Base-by-base conservation (phyloP, 179 eudicot species). In the Silene vulgaris region DNA sequence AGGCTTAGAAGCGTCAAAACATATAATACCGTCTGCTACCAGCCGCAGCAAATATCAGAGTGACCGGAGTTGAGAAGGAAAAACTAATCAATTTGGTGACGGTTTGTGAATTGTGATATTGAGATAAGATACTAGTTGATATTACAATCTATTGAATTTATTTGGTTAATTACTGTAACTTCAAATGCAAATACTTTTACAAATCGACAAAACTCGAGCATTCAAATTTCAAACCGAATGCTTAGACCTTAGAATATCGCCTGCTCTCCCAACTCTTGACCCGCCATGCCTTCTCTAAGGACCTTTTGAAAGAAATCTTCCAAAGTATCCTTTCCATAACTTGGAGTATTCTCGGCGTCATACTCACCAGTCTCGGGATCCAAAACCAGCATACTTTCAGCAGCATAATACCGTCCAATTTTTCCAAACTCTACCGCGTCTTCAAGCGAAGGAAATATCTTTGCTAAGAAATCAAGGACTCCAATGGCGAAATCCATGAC, bases 351-450 rank as follows among this genome's bases (percentile, higher is more conserved):
- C 73, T 91, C 92, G 64, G 88, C 92, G 75, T 82, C 82, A 76
- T 92, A 94, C 26, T 94, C 88, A 8, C 96, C 91, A 1, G 89
- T 90, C 67, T 88, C 94, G 3, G 96, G 93, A 79, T 94, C 96
- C 84, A 87, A 83, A 75, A 92, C 57, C 79, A 94, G 65, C 97
- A 94, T 94, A 78, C 97, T 94, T 84, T 94, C 98, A 0, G 94
- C 98, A 35, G 96, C 98, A 82, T 94, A 94, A 79, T 94, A 90
- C 80, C 97, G 85, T 54, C 97, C 98, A 1, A 92, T 94, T 74
- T 90, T 93, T 77, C 98, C 98, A 86, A 87, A 94, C 81, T 90
- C 98, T 0, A 97, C 96, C 2, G 86, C 90, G 84, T 91, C 97
- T 74, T 91, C 98, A 86, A 90, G 69, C 0, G 85, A 76, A 73